These are phyloP conservation scores for Amaranthus hypochondriacus DNA, from an alignment of 148 eudicot genomes.

Conservation along the genomic window DNA sequence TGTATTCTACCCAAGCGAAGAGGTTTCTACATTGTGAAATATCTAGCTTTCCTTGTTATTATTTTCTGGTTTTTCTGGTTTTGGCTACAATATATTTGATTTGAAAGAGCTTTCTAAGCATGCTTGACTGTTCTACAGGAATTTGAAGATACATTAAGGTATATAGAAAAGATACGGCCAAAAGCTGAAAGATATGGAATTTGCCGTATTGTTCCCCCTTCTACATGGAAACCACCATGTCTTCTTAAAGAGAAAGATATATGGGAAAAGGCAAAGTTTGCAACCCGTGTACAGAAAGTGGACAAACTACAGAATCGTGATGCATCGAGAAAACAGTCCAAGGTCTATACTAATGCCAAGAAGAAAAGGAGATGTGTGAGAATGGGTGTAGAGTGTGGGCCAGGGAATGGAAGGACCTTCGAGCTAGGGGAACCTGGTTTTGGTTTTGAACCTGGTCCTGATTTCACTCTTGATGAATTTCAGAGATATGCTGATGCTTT, in stretches of 20 bases:
- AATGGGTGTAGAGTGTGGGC: conserved; percentile 44
- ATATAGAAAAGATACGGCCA: conserved; percentile 64
- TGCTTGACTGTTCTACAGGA: conserved; percentile 50
- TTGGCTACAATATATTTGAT: background rate
- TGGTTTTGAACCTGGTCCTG: conserved; percentile 97
- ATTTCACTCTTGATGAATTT: conserved; percentile 74
- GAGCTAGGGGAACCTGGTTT: conserved; percentile 36
- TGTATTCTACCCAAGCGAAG: conserved; percentile 87
- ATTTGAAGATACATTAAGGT: conserved; percentile 71
- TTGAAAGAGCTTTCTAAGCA: conserved; percentile 8
- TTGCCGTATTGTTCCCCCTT: conserved; percentile 90
- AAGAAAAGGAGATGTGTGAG: conserved; percentile 64
- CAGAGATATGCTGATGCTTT: conserved; percentile 84
- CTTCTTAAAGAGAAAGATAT: conserved; percentile 51
- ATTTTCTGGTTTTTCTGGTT: background rate
- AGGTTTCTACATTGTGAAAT: conserved; percentile 40
- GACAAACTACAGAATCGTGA: conserved; percentile 94
- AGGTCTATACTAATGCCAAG: conserved; percentile 40
- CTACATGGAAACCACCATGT: conserved; percentile 92
- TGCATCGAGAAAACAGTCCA: conserved; percentile 43
- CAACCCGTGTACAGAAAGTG: conserved; percentile 79
- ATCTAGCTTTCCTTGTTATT: background rate
- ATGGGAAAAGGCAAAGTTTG: conserved; percentile 78
- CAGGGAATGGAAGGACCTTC: conserved; percentile 30
- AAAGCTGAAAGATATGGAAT: conserved; percentile 86